These are phyloP conservation scores for Lentinula lateritia DNA, from an alignment of 768 basidiomycete genomes.

Conservation along the genomic window DNA sequence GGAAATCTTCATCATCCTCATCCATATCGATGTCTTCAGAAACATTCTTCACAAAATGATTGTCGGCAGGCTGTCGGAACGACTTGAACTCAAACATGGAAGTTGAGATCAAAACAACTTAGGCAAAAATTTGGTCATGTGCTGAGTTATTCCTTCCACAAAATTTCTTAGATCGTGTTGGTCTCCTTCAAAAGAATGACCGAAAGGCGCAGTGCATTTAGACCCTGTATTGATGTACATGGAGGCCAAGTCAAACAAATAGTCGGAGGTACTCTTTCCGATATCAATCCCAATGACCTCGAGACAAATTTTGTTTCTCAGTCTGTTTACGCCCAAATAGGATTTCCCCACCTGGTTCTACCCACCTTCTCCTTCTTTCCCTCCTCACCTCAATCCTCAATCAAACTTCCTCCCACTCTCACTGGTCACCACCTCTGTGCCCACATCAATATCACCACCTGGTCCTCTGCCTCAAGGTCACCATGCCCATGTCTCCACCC, in stretches of 20 bases:
- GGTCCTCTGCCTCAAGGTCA: too few species aligned
- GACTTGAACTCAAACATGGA: conserved; percentile 5
- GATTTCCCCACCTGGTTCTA: too few species aligned
- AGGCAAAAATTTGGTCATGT: neutral
- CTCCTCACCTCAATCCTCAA: too few species aligned
- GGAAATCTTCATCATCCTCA: conserved; percentile 2
- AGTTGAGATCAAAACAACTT: neutral
- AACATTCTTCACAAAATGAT: neutral
- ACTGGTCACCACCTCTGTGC: too few species aligned
- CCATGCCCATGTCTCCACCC: too few species aligned
- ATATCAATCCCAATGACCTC: conserved; percentile 50
- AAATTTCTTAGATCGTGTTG: neutral
- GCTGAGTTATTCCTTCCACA: neutral
- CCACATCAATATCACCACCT: too few species aligned
- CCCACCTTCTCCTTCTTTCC: too few species aligned
- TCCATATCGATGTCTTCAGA: neutral
- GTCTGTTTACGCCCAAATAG: conserved; percentile 52
- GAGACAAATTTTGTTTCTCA: conserved; percentile 90
- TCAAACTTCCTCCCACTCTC: too few species aligned
- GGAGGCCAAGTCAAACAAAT: conserved; percentile 97
- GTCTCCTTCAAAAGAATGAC: neutral
- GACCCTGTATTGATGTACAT: conserved; percentile 97
- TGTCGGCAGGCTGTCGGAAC: neutral
- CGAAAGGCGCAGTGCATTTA: conserved; percentile 39
- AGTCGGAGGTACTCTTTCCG: conserved; percentile 89